A percentile compares a stretch with the other conserved stretches of the same genome.
phyloP scores from a whole-genome alignment of 2,329 filamentous ascomycete species.

The Xylariales sp. region DNA sequence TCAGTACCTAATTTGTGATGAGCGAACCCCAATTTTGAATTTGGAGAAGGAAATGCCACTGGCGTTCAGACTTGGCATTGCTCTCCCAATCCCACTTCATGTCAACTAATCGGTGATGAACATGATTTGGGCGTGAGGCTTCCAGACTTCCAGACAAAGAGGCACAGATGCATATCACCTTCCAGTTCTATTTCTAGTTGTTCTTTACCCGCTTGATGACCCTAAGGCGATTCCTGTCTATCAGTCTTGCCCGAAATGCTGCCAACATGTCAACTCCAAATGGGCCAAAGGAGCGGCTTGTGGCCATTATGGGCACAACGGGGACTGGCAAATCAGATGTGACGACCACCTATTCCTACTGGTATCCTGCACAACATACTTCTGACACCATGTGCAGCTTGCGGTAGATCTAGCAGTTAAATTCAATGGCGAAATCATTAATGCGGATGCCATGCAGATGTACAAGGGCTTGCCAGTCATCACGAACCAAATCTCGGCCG shows the following conservation, averaged over 20 bases:
- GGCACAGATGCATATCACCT: no score
- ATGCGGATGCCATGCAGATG: slow-evolving; percentile 97
- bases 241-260: slow-evolving; percentile 17
- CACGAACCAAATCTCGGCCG: slow-evolving; percentile 80
- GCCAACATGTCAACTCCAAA: slow-evolving; percentile 33
- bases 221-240: no score
- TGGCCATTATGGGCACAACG: slow-evolving; percentile 83
- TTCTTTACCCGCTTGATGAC: no score
- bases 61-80: no score
- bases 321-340: slow-evolving; percentile 65
- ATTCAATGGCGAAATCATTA: slow-evolving; percentile 91
- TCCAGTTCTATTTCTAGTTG: no score
- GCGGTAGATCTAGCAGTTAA: slow-evolving; percentile 80
- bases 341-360: slow-evolving; percentile 16
- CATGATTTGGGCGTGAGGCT: no score
- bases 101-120: no score
- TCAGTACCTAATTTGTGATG: no score
- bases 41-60: no score
- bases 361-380: background rate
- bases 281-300: slow-evolving; percentile 53
- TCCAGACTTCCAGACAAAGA: no score
- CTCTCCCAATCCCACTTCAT: no score
- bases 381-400: slow-evolving; percentile 48
- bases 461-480: slow-evolving; percentile 89
- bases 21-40: no score